Base-by-base conservation (phyloP, 495 filamentous ascomycete species). In the Neurospora hispaniola region DNA sequence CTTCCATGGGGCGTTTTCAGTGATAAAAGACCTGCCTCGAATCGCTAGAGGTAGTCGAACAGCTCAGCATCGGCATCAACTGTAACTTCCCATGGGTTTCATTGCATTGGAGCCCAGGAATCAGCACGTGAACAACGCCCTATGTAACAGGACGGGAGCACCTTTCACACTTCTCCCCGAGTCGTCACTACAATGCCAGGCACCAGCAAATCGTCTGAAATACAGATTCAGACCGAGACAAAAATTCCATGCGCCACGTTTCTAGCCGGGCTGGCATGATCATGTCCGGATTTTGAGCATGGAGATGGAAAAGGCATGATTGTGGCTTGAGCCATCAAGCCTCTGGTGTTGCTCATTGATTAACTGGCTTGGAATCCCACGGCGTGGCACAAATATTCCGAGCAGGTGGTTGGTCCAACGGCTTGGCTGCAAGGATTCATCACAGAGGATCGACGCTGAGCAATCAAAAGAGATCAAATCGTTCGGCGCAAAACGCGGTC, bases 381-480 rank as follows among this genome's bases (percentile, higher is more conserved):
- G 20, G 69, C 69, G 69, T 42, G 23, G 35, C 69, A 18, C 23
- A 68, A 42, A 35, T 66, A 66, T 66, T 18, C 54, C 27, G 27
- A 66, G 54, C 54, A 66, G 54, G 54, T 35, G 54, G 54, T 66
- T 66, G 54, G 54, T 62, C 31, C 23, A 62, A 31, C 54, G 20
- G 41, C 18, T 71, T 35, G 42, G 43, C 74, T 54, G 72, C 72
- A 73, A 69, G 73, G 72, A 73, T 75, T 73, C 71, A 69, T 35
- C 35, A 16, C 27, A 66, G 54, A 66, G 27, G 54, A 66, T 66
- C 69, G 71, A 72, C 74, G 73, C 54, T 42, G 70, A 74, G 75
- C 73, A 76, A 72, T 27, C 42, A 66, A 23, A 44, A 44, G 48
- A 71, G 73, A 76, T 76, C 75, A 71, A 75, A 75, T 76, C 75